Percentiles rank a stretch among this genome's conserved stretches.
Evolutionary conservation across 148 eudicot species (phyloP).

Genomic region (Vaccinium vitisidaea): DNA sequence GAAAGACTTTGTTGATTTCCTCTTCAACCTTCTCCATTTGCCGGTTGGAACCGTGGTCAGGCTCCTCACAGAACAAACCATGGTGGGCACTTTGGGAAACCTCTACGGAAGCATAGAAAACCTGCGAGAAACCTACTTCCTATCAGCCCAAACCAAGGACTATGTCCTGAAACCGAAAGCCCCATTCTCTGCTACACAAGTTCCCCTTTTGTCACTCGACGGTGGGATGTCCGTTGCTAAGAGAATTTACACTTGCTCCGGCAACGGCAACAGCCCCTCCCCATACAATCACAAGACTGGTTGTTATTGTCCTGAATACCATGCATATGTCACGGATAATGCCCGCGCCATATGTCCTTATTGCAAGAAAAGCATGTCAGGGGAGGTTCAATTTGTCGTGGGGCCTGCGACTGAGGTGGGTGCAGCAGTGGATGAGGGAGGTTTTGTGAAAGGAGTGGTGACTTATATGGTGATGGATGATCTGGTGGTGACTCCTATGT

Average conservation of each 20-base stretch:
- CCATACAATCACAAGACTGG: too few relatives aligned
- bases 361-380: neutral
- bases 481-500: slow-evolving; percentile 31
- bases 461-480: slow-evolving; percentile 40
- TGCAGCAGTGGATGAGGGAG: neutral
- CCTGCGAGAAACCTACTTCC: slow-evolving; percentile 13
- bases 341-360: neutral
- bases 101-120: slow-evolving; percentile 16
- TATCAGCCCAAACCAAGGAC: neutral
- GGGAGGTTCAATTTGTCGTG: neutral
- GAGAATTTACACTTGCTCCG: neutral
- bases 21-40: neutral
- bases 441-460: slow-evolving; percentile 21
- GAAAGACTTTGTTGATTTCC: neutral
- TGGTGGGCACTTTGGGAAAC: slow-evolving; percentile 22
- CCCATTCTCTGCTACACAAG: neutral
- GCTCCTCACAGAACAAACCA: neutral
- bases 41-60: neutral
- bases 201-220: neutral
- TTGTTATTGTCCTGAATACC: too few relatives aligned
- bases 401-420: neutral
- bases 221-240: neutral
- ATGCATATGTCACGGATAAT: neutral
- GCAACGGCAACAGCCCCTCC: neutral
- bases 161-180: neutral